phyloP scores from a whole-genome alignment of 2,329 filamentous ascomycete genomes.

The Botrytis aclada region DNA sequence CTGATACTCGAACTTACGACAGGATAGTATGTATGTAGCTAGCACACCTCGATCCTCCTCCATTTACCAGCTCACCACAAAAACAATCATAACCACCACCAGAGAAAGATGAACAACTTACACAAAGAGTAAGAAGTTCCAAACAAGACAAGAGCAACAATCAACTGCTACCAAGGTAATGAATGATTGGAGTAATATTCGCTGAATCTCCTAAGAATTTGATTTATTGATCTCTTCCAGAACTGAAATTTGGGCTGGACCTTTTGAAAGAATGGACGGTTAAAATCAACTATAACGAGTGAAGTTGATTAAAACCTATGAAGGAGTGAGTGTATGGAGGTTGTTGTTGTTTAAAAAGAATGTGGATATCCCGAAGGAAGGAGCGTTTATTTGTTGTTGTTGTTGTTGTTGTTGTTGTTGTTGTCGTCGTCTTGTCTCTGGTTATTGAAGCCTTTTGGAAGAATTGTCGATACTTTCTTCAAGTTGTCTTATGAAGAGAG shows the following conservation, averaged over 20 bases:
- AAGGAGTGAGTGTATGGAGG: neutral
- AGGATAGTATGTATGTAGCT: neutral
- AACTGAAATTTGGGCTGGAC: constrained; percentile 3
- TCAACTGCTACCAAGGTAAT: constrained; percentile 3
- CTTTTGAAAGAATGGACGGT: constrained; percentile 40
- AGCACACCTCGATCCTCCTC: neutral
- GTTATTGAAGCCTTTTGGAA: neutral
- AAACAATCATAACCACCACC: neutral
- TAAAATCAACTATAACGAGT: constrained; percentile 43
- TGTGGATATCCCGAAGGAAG: constrained; percentile 38
- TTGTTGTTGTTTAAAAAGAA: constrained; percentile 31
- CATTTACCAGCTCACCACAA: neutral
- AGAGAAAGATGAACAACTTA: constrained; percentile 23
- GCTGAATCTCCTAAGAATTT: constrained; percentile 4
- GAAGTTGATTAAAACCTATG: constrained; percentile 40
- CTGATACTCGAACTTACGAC: neutral
- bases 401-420: neutral
- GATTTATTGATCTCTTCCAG: neutral
- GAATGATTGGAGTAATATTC: constrained; percentile 14
- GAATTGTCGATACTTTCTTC: neutral
- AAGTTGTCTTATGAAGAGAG: constrained; percentile 17
- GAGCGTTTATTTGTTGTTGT: constrained; percentile 16
- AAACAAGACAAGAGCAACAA: constrained; percentile 17
- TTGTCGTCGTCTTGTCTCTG: neutral
- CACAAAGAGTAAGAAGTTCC: constrained; percentile 27